Percentiles rank a stretch among this genome's conserved stretches.
Conservation (phyloP, 371 early-diverging fungal species). For the Zopfochytrium polystomum region DNA sequence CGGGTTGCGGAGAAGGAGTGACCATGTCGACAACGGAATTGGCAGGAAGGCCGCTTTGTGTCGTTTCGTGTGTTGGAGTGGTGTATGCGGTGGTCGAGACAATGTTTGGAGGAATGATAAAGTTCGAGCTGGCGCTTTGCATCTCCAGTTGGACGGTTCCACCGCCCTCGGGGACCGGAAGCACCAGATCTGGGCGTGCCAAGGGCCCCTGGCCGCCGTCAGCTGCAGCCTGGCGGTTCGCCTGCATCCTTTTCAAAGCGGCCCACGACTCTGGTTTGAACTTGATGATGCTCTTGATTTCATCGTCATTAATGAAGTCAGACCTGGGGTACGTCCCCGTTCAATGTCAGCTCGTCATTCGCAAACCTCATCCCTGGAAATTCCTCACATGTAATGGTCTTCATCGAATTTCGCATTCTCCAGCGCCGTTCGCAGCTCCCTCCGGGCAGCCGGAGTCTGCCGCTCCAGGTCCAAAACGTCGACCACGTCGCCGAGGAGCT, state of each 20-base stretch:
- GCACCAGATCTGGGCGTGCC: too few relatives aligned
- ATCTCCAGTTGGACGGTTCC: too few relatives aligned
- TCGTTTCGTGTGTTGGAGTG: too few relatives aligned
- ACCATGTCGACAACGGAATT: too few relatives aligned
- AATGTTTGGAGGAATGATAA: too few relatives aligned
- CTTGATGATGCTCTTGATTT: conserved; percentile 66
- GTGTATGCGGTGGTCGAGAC: too few relatives aligned
- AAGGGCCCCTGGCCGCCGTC: too few relatives aligned
- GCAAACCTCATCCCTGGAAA: background rate
- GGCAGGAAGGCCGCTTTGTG: too few relatives aligned
- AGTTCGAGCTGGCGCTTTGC: too few relatives aligned
- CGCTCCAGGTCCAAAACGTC: conserved; percentile 72
- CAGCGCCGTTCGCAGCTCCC: conserved; percentile 55
- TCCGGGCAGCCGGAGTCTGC: conserved; percentile 61
- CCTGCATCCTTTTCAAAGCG: conserved; percentile 37
- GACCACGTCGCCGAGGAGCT: conserved; percentile 80
- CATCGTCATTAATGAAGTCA: conserved; percentile 70
- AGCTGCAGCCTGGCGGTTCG: conserved; percentile 2
- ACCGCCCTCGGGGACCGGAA: too few relatives aligned
- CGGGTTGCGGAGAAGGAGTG: too few relatives aligned
- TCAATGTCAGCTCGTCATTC: background rate
- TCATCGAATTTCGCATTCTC: conserved; percentile 86
- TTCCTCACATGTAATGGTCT: conserved; percentile 78
- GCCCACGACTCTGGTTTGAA: conserved; percentile 70
- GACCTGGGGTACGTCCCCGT: conserved; percentile 36